Evolutionary conservation across 164 flowering plant genomes (phyloP).

Genomic region (Houttuynia cordata): DNA sequence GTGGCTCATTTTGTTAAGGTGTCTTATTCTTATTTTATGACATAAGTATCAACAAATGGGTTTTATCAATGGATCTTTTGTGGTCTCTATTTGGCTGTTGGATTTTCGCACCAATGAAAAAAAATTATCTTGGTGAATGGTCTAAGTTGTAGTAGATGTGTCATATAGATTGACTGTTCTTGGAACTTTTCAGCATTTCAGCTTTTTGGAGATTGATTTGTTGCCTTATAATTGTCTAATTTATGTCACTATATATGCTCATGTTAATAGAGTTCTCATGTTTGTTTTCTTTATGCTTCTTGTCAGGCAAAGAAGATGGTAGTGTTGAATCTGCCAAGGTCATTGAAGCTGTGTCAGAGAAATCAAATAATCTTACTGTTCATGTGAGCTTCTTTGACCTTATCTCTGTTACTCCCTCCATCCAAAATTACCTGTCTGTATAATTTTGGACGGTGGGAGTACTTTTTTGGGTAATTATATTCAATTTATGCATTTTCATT

Average conservation of each 20-base stretch:
- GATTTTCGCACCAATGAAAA: neutral
- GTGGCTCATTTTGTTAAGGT: neutral
- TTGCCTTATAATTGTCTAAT: neutral
- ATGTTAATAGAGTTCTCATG: neutral
- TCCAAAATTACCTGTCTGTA: no score
- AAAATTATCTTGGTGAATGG: neutral
- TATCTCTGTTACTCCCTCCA: no score
- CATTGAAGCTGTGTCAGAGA: neutral
- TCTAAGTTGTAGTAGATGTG: neutral
- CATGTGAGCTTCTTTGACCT: neutral
- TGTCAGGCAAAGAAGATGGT: neutral
- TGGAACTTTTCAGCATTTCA: neutral
- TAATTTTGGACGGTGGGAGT: no score
- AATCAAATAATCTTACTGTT: neutral
- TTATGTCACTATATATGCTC: neutral
- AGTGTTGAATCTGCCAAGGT: neutral
- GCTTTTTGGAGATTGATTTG: no score
- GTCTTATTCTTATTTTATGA: no score
- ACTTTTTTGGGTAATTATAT: no score
- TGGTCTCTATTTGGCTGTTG: neutral
- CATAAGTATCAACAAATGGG: no score
- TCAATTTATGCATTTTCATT: no score
- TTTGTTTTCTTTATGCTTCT: neutral
- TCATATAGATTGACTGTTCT: neutral
- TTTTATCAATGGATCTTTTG: no score